Evolutionary conservation across 148 eudicot genomes (phyloP).

Genomic region (Cornus kousa): DNA sequence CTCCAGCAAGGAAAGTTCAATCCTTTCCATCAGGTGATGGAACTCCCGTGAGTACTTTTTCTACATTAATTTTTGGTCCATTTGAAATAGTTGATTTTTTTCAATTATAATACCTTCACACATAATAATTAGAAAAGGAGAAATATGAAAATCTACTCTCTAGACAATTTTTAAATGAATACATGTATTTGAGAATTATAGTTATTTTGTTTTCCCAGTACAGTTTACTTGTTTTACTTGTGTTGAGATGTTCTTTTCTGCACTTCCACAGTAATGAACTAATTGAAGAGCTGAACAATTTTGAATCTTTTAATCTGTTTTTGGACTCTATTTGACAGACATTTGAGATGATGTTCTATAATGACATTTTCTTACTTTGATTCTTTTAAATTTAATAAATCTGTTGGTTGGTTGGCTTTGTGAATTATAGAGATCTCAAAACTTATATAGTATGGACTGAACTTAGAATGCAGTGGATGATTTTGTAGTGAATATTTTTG

Average conservation of each 20-base stretch:
- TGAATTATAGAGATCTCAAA: background rate
- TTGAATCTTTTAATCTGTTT: background rate
- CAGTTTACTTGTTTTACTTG: background rate
- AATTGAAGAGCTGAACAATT: background rate
- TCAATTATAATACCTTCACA: too few species aligned
- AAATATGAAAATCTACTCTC: background rate
- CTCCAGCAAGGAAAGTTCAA: constrained; percentile 80
- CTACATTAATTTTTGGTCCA: background rate
- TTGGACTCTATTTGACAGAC: background rate
- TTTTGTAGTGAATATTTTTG: background rate
- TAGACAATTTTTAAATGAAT: background rate
- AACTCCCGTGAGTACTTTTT: constrained; percentile 46
- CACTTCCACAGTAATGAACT: background rate
- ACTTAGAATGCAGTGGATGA: background rate
- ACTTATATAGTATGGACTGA: background rate
- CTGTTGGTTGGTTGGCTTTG: background rate
- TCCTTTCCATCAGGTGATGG: constrained; percentile 38
- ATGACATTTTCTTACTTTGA: background rate
- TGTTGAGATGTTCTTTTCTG: background rate
- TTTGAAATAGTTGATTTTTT: background rate
- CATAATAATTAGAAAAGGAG: background rate
- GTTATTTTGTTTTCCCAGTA: background rate
- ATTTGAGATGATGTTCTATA: background rate
- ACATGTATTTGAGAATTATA: background rate
- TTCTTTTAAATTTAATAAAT: background rate